phyloP scores from a whole-genome alignment of 306 rosid genomes.

The Cucumis cinereus region DNA sequence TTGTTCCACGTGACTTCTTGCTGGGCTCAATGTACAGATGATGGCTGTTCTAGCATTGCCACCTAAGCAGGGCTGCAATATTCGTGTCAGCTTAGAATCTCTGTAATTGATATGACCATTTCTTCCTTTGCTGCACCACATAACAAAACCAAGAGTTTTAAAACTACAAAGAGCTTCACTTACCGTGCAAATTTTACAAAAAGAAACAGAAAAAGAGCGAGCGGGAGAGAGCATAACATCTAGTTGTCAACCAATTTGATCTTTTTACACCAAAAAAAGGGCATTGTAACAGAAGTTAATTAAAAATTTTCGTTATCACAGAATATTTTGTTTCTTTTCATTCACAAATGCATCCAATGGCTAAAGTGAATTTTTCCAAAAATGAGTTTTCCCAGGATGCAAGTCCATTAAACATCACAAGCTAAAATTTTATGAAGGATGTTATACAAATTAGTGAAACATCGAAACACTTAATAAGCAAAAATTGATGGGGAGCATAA shows the following conservation, averaged over 20 bases:
- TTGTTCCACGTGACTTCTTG: conserved; percentile 92
- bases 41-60: conserved; percentile 99
- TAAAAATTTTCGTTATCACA: neutral
- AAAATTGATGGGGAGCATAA: neutral
- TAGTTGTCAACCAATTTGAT: neutral
- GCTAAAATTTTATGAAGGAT: neutral
- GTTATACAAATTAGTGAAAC: neutral
- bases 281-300: neutral
- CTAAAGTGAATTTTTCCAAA: neutral
- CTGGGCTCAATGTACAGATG: conserved; percentile 95
- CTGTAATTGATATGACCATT: conserved; percentile 90
- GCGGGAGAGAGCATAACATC: neutral
- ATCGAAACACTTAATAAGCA: neutral
- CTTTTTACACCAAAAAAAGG: neutral
- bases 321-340: neutral
- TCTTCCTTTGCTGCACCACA: conserved; percentile 74
- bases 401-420: neutral
- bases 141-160: conserved; percentile 5
- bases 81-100: conserved; percentile 93
- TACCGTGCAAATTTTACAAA: neutral
- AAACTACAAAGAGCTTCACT: neutral
- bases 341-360: neutral
- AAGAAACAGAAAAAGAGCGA: neutral
- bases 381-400: neutral
- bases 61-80: conserved; percentile 92